Evolutionary conservation across 257 asterid genomes (phyloP).

Genomic region (Salvia miltiorrhiza): DNA sequence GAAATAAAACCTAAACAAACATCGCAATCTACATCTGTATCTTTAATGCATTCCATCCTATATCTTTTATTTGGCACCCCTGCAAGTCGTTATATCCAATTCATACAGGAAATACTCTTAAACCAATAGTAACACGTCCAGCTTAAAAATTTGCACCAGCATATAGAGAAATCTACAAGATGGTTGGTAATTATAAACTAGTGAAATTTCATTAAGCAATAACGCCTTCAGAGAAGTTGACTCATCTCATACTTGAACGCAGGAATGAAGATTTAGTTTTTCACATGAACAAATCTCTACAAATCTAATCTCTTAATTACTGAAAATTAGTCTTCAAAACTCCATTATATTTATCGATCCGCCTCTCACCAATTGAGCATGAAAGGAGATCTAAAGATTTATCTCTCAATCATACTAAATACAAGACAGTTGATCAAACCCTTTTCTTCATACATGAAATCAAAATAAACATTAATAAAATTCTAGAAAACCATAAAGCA

Average conservation of each 20-base stretch:
- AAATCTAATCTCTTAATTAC: not conserved
- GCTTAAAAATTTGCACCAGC: not conserved
- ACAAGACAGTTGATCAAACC: not conserved
- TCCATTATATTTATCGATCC: not conserved
- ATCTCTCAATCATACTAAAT: not conserved
- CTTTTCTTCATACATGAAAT: not conserved
- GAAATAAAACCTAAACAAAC: not conserved
- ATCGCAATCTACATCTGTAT: not conserved
- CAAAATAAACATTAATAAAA: not conserved
- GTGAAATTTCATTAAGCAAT: not conserved
- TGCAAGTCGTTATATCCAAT: not conserved
- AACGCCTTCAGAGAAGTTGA: constrained; percentile 18
- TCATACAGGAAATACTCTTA: not conserved
- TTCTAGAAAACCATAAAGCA: not conserved
- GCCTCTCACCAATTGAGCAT: constrained; percentile 10
- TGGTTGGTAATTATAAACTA: not conserved
- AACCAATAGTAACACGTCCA: not conserved
- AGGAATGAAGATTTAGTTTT: constrained; percentile 12
- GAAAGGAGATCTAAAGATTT: constrained; percentile 34
- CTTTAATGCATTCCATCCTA: not conserved
- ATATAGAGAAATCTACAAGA: not conserved
- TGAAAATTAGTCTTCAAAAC: not conserved
- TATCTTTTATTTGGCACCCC: not conserved
- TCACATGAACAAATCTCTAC: not conserved
- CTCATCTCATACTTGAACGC: constrained; percentile 7